A percentile compares a stretch with the other conserved stretches of the same genome.
Conservation (phyloP, 1,139 yeast species). For the Kazachstania sp. region DNA sequence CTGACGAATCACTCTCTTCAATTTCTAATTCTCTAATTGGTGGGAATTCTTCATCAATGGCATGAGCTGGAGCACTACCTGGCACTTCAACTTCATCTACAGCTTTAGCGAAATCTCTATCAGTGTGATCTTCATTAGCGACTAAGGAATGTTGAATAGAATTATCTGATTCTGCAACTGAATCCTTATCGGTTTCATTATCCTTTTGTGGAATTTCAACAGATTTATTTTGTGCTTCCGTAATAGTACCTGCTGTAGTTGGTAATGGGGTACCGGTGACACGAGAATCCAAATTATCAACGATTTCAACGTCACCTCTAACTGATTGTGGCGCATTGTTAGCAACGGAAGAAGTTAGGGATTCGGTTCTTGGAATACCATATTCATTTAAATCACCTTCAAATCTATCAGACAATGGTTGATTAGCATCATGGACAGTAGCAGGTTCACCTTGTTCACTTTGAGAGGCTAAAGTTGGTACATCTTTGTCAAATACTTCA, state of each 20-base stretch:
- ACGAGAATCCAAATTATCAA: conserved; percentile 12
- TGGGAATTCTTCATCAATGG: conserved; percentile 50
- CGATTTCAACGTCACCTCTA: conserved; percentile 30
- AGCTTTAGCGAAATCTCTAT: conserved; percentile 3
- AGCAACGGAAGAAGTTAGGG: conserved; percentile 83
- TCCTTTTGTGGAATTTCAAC: neutral
- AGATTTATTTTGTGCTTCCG: neutral
- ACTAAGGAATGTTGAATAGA: conserved; percentile 14
- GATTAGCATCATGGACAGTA: conserved; percentile 15
- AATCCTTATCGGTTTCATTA: neutral
- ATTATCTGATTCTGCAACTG: conserved; percentile 9
- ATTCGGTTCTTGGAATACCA: conserved; percentile 51
- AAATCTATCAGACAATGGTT: conserved; percentile 24
- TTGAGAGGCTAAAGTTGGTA: conserved; percentile 30
- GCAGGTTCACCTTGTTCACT: conserved; percentile 28
- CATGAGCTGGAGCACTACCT: conserved; percentile 2
- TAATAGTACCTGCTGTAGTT: conserved; percentile 2
- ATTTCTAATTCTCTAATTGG: conserved; percentile 59
- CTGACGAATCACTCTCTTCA: conserved; percentile 47
- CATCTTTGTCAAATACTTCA: conserved; percentile 30
- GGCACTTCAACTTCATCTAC: conserved; percentile 8
- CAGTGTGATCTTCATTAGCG: neutral
- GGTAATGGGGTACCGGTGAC: conserved; percentile 5
- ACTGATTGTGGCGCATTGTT: conserved; percentile 85
- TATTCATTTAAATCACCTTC: conserved; percentile 31